Evolutionary conservation across 2,329 filamentous ascomycete species (phyloP), one percentile per base, ranked within the genome.

Genomic region (Colletotrichum chlorophyti): DNA sequence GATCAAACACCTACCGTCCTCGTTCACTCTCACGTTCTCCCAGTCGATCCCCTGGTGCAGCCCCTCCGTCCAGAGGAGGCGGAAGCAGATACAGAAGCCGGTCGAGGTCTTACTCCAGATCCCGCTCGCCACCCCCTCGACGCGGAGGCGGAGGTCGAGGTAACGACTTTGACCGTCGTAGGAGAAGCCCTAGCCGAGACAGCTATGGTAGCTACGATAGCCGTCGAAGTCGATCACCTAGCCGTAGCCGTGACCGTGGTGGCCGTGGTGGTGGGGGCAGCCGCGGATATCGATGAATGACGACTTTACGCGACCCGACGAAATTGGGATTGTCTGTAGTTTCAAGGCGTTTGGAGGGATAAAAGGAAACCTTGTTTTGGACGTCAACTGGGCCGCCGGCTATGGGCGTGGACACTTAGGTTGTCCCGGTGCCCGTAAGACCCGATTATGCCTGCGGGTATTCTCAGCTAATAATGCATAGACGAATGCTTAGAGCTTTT

Each of bases 1-100:
- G 79, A 61, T 76, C 79, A 45, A 83, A 88, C 64, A 82, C 80
- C 24, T 91, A 89, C 69, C 81, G 87, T 6, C 87, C 87, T n/a
- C 78, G 79, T 23, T 85, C 85, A 1, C 68, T 77, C 6, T 85
- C 84, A 8, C 74, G 81, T 52, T 80, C 79, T 31, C 71, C 78
- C 23, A 76, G 70, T 8, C 71, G 76, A 15, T 77, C 76, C 15
- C 74, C 75, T 32, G 70, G 70, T 6, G 66, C 66, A 32, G 65
- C 68, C 9, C 65, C 65, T 6, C 69, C 14, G 68, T 70, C 34
- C 69, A 66, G 17, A 62, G 61, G 68, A 15, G 70, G 66, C 23
- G 72, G 68, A 3, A 65, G 70, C 53, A 72, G 77, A 53, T 79
- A 80, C 62, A 76, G 80, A 40, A 79, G 76, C 53, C 73, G 78